Evolutionary conservation across 441 rosid genomes (phyloP), one percentile per base, ranked within the genome.

Genomic region (Gossypium aridum): DNA sequence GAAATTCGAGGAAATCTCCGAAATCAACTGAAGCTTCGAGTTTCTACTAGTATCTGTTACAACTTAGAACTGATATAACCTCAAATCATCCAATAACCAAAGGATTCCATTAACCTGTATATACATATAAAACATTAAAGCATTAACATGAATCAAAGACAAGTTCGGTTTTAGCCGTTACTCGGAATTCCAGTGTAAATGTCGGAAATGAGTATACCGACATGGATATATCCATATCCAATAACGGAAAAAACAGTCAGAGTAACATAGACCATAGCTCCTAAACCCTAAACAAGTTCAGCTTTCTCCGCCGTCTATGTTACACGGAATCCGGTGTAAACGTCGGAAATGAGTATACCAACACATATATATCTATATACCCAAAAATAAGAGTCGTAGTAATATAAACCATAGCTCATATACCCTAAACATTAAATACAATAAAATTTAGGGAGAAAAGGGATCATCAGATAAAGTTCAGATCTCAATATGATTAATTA

Each of bases 381-480:
- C 0, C 4, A 65, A 43, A 65, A 23, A 23, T 39, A 61, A 45
- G 13, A 45, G 13, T 10, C 13, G 51, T 3, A 12, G 14, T 9
- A 45, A 7, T 3, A 45, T 45, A 10, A 2, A 45, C 13, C 3
- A 10, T 45, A 13, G 13, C 13, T 45, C 51, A 45, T 45, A 45
- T 8, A 45, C 14, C 13, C 3, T 45, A 45, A 45, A 45, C 13
- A 31, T 45, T 9, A 45, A 13, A 13, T 9, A 45, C 51, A 61
- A 61, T 25, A 4, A 5, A 31, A 31, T 31, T 31, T 31, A 31
- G 31, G n/a, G 0, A 39, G 51, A 65, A 39, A 45, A 7, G 12
- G 3, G 76, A 12, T 13, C 13, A 83, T 45, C 67, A 76, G 53
- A 14, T 39, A 55, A 28, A 77, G 59, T 64, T 74, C 78, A 55